Evolutionary conservation across 2,329 filamentous ascomycete species (phyloP).

Genomic region (Scedosporium dehoogii): DNA sequence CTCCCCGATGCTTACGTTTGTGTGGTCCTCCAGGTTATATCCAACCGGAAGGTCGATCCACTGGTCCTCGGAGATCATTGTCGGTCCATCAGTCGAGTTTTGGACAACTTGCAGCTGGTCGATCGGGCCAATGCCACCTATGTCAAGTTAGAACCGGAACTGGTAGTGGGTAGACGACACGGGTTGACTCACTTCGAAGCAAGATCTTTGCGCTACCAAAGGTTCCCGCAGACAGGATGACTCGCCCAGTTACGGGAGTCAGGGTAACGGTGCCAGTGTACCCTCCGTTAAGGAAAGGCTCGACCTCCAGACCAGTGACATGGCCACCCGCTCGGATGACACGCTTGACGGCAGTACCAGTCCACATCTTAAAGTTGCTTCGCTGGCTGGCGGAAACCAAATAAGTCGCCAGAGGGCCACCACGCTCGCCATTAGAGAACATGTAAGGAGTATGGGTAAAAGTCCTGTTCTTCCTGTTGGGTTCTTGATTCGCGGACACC

Average conservation of each 20-base stretch:
- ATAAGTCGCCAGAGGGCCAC: conserved; percentile 62
- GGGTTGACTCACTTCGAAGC: conserved; percentile 38
- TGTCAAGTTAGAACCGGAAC: conserved; percentile 8
- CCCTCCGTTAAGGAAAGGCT: conserved; percentile 41
- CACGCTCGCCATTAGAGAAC: conserved; percentile 55
- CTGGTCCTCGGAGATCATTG: conserved; percentile 36
- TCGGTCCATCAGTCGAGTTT: conserved; percentile 36
- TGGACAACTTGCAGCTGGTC: conserved; percentile 45
- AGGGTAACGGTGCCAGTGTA: conserved; percentile 50
- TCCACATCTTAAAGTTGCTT: conserved; percentile 56
- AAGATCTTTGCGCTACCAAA: conserved; percentile 61
- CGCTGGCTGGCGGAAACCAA: conserved; percentile 49
- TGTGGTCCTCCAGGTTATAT: conserved; percentile 47
- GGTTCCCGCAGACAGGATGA: conserved; percentile 57
- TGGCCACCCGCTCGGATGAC: conserved; percentile 53
- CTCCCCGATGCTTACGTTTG: conserved; percentile 23
- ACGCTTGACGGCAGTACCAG: conserved; percentile 54
- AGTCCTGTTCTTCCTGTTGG: conserved; percentile 54
- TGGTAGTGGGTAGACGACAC: background rate
- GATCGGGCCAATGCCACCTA: conserved; percentile 50
- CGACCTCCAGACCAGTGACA: conserved; percentile 56
- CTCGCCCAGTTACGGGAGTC: conserved; percentile 48
- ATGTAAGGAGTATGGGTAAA: conserved; percentile 57
- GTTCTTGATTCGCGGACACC: conserved; percentile 50
- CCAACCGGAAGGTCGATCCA: conserved; percentile 53